These are phyloP conservation scores for Ogataea paraovalis DNA, from an alignment of 805 yeast species.

Conservation along the genomic window DNA sequence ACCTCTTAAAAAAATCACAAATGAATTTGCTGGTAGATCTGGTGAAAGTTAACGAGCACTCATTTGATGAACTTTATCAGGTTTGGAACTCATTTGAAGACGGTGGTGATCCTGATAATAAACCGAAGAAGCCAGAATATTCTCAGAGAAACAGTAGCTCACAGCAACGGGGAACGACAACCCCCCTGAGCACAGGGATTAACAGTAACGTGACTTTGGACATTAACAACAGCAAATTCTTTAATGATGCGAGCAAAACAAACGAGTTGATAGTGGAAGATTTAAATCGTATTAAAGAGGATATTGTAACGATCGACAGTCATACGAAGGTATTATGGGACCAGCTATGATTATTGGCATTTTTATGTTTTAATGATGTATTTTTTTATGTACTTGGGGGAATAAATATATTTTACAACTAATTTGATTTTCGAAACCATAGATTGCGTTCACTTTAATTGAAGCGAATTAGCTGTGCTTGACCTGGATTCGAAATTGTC, in stretches of 20 bases:
- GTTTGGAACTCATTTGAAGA: constrained; percentile 24
- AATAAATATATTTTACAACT: too few relatives aligned
- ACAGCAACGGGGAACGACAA: background rate
- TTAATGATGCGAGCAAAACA: constrained; percentile 46
- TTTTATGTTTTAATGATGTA: too few relatives aligned
- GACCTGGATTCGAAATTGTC: too few relatives aligned
- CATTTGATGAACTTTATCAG: constrained; percentile 28
- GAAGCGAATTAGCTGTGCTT: too few relatives aligned
- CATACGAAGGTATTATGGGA: constrained; percentile 42
- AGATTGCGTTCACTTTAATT: too few relatives aligned
- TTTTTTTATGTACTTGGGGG: too few relatives aligned
- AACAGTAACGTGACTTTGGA: constrained; percentile 10
- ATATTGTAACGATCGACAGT: constrained; percentile 45
- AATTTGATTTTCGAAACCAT: too few relatives aligned
- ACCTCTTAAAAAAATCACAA: constrained; percentile 56
- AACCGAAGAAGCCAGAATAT: background rate
- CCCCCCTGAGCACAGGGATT: background rate
- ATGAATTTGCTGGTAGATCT: constrained; percentile 39
- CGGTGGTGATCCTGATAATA: background rate
- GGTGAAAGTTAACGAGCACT: constrained; percentile 29
- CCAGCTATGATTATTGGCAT: constrained; percentile 13
- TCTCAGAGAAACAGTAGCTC: background rate
- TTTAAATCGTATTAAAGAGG: constrained; percentile 49
- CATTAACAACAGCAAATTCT: constrained; percentile 40
- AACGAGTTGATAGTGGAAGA: constrained; percentile 46